Base-by-base conservation (phyloP, 257 asterid species). In the Solanum neorickii region DNA sequence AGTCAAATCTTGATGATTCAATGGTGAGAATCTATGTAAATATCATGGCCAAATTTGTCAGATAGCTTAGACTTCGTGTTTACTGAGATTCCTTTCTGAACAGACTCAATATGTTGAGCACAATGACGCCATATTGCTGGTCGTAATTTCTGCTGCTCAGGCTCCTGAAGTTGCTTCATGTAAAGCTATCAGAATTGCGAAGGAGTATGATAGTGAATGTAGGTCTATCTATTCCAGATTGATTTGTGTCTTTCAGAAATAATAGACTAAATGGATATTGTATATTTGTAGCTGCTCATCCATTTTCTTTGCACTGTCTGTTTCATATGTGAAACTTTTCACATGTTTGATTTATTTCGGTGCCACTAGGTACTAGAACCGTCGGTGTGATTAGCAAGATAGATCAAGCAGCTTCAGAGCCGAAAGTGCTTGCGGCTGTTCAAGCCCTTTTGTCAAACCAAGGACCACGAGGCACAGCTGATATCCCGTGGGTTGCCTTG, bases 401-500 rank as follows among this genome's bases (percentile, higher is more conserved):
- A 87, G 99, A 96, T 88, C 99, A 96, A 88, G 96, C 95, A 91
- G 92, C 96, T 72, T 93, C 99, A 82, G 98, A 96, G 85, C 98
- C 95, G 52, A 97, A 97, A 92, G 68, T 91, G 78, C 94, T 97
- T 86, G 98, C 99, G 66, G 99, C 99, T 87, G 99, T 97, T 86
- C 98, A 95, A 90, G 99, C 99, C 74, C 99, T 97, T 84, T 90
- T 97, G 87, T 90, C 89, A 88, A 92, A 93, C 90, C 98, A 97
- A 93, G 99, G 99, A 87, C 99, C 99, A 60, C 89, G 98, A 89
- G 96, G 97, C 89, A 94, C 98, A 85, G 91, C 97, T 82, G 99
- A 97, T 91, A 94, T 97, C 87, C 97, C 98, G 2, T 97, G 99
- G 99, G 99, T 97, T 87, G 99, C 98, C 91, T 94, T 97, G 93